Evolutionary conservation across 2,329 filamentous ascomycete species (phyloP), one percentile per base, ranked within the genome.

Genomic region (Xylariaceae sp.): DNA sequence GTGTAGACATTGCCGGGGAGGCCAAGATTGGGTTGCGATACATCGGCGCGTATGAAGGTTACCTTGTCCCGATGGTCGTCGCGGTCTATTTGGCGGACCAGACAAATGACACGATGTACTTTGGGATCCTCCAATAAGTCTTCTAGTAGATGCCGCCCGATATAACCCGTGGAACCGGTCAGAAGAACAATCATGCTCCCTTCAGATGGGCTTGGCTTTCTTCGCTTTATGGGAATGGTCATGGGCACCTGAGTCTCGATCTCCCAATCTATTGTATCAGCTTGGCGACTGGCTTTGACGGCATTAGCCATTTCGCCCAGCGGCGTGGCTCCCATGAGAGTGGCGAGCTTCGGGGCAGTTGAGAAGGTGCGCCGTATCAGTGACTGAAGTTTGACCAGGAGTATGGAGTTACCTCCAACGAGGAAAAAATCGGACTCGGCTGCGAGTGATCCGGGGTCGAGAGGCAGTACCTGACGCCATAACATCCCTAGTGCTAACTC

Each of bases 61-160:
- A 58, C 17, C 23, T 54, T 54, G 5, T 23, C 16, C 12, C 40
- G 23, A 6, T 28, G 17, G 16, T 31, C 19, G n/a, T n/a, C n/a
- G n/a, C n/a, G n/a, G n/a, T n/a, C n/a, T n/a, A n/a, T n/a, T n/a
- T 43, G 65, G 0, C 79, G 66, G 7, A 78, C 78, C 7, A 82
- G 44, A 55, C 78, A 81, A 61, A 80, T 74, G 2, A 83, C 65
- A 7, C 64, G 65, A 1, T 51, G 31, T 1, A 82, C 69, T 1
- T 56, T 41, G 0, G 65, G 29, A 6, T 73, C 48, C 3, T 67
- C 53, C 0, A 75, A 41, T 1, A 84, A 71, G 1, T 66, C 56
- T 8, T 61, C 49, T 2, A 81, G 64, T 26, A 83, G 52, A 16
- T 73, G 56, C 3, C 61, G 47, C 5, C 73, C 77, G 2, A 82